Conservation (phyloP, 352 stramenopile genomes). For the Pythium graminicola region DNA sequence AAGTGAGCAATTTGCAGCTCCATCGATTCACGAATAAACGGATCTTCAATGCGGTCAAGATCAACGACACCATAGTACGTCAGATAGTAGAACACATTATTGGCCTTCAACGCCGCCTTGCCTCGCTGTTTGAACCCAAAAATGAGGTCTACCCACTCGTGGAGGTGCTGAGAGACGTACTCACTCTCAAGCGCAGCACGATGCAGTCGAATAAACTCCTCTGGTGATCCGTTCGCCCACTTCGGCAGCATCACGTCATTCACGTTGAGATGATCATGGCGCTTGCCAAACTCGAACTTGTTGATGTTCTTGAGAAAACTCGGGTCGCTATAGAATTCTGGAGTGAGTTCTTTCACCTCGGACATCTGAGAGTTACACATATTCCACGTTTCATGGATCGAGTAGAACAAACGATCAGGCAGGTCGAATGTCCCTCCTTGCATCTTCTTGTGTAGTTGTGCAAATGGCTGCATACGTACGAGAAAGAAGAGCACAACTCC, state of each 20-base stretch:
- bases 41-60: slow-evolving; percentile 94
- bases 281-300: slow-evolving; percentile 92
- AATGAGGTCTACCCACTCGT: slow-evolving; percentile 99
- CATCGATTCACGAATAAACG: slow-evolving; percentile 90
- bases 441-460: slow-evolving; percentile 94
- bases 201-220: slow-evolving; percentile 96
- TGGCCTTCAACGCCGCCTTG: slow-evolving; percentile 86
- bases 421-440: slow-evolving; percentile 97
- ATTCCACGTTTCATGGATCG: slow-evolving; percentile 93
- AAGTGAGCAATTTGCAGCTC: slow-evolving; percentile 99
- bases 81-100: slow-evolving; percentile 96
- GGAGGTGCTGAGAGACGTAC: slow-evolving; percentile 95
- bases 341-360: slow-evolving; percentile 99
- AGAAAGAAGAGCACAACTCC: slow-evolving; percentile 99
- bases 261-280: slow-evolving; percentile 44
- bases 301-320: slow-evolving; percentile 97
- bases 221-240: slow-evolving; percentile 93
- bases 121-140: slow-evolving; percentile 98
- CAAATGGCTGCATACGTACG: slow-evolving; percentile 97
- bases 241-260: slow-evolving; percentile 95
- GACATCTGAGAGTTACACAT: slow-evolving; percentile 97
- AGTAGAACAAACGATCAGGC: slow-evolving; percentile 96
- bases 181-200: slow-evolving; percentile 97
- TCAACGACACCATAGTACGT: slow-evolving; percentile 95
- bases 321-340: slow-evolving; percentile 95